Evolutionary conservation across 441 rosid genomes (phyloP).

Genomic region (Brassica balearica): DNA sequence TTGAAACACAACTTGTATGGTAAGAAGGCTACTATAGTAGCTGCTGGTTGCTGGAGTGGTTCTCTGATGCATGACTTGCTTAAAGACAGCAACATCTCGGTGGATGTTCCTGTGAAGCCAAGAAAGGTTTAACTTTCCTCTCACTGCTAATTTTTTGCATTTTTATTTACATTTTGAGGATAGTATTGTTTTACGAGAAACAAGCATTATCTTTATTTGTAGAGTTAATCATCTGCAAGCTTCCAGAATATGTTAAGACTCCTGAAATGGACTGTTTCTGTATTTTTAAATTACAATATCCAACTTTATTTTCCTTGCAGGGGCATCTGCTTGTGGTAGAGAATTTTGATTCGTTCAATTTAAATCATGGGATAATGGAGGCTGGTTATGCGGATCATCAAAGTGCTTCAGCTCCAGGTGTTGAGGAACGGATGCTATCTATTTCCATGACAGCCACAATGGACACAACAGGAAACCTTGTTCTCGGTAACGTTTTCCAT

Average conservation of each 20-base stretch:
- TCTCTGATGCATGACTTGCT: slow-evolving; percentile 66
- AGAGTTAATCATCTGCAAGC: background rate
- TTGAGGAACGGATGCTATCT: slow-evolving; percentile 57
- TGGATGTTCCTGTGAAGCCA: slow-evolving; percentile 82
- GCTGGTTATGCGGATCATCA: slow-evolving; percentile 69
- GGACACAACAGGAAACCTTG: slow-evolving; percentile 71
- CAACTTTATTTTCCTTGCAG: slow-evolving; percentile 47
- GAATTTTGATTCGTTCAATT: slow-evolving; percentile 58
- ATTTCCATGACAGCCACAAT: slow-evolving; percentile 88
- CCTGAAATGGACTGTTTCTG: slow-evolving; percentile 18
- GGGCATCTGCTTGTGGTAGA: slow-evolving; percentile 89
- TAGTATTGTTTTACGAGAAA: background rate
- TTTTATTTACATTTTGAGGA: background rate
- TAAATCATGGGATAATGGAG: slow-evolving; percentile 92
- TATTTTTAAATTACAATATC: background rate
- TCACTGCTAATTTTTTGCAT: background rate
- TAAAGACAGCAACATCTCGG: slow-evolving; percentile 51
- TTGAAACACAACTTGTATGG: slow-evolving; percentile 61
- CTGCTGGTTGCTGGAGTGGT: slow-evolving; percentile 97
- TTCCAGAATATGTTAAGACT: background rate
- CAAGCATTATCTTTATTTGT: slow-evolving; percentile 7
- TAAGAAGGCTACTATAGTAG: slow-evolving; percentile 76
- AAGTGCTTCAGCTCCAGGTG: slow-evolving; percentile 49
- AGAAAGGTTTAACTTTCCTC: slow-evolving; percentile 67
- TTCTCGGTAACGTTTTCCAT: slow-evolving; percentile 60